Percentiles rank a stretch among this genome's conserved stretches.
Conservation (phyloP, 495 filamentous ascomycete species). For the Apiosordaria backusii region DNA sequence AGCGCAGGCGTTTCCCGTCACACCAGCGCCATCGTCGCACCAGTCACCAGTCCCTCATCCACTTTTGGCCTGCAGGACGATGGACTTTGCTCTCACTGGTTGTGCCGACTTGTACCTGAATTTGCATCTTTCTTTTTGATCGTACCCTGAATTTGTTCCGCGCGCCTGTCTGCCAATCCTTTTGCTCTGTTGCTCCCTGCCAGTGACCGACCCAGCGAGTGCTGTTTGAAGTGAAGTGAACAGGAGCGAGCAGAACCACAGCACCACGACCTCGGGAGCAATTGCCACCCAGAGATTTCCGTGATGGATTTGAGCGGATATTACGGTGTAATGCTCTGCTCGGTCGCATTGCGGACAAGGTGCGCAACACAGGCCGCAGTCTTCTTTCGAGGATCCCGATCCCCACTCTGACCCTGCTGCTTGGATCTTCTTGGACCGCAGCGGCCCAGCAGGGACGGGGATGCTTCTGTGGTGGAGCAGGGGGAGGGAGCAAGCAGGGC, state of each 20-base stretch:
- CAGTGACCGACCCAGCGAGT: background rate
- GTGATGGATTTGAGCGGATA: slow-evolving; percentile 1
- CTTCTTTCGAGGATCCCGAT: background rate
- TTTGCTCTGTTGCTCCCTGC: background rate
- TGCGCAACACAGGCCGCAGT: background rate
- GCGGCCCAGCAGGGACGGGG: slow-evolving; percentile 1
- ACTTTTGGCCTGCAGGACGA: background rate
- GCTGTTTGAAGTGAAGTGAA: slow-evolving; percentile 1
- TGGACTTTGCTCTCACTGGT: background rate
- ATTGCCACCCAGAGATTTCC: background rate
- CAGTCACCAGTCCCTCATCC: background rate
- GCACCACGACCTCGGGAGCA: background rate
- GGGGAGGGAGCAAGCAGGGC: background rate
- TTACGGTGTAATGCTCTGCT: background rate
- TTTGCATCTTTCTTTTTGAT: background rate
- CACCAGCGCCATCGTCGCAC: slow-evolving; percentile 18
- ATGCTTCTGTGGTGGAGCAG: background rate
- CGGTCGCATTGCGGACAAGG: background rate
- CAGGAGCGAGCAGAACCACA: background rate
- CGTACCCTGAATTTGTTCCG: background rate
- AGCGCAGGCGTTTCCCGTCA: slow-evolving; percentile 11
- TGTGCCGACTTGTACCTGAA: background rate
- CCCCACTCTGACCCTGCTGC: slow-evolving; percentile 2
- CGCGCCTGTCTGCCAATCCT: background rate
- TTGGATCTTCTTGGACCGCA: slow-evolving; percentile 2